Conservation (phyloP, 192 early-diverging fungal genomes). For the Coemansia sp. region DNA sequence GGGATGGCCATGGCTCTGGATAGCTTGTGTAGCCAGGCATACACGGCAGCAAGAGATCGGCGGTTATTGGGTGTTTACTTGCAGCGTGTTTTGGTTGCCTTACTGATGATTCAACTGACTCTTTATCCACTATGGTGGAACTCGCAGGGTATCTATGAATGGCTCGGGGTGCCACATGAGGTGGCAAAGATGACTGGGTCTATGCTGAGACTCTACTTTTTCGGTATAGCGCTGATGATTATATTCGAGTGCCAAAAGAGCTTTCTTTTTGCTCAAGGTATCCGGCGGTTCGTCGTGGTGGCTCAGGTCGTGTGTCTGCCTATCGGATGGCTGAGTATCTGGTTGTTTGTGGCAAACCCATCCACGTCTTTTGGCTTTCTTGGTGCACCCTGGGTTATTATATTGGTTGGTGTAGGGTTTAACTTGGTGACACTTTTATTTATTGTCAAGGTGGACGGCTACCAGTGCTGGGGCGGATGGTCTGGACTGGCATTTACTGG, state of each 20-base stretch:
- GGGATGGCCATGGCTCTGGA: slow-evolving; percentile 72
- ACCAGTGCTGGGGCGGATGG: slow-evolving; percentile 86
- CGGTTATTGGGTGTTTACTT: slow-evolving; percentile 64
- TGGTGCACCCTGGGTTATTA: slow-evolving; percentile 67
- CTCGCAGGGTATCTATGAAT: slow-evolving; percentile 22
- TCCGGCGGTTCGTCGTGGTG: slow-evolving; percentile 75
- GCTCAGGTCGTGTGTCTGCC: slow-evolving; percentile 68
- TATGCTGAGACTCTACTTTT: slow-evolving; percentile 63
- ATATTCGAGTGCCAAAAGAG: slow-evolving; percentile 80
- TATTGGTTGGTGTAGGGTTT: slow-evolving; percentile 53
- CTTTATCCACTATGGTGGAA: slow-evolving; percentile 62
- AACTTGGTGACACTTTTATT: slow-evolving; percentile 52
- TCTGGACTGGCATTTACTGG: slow-evolving; percentile 62
- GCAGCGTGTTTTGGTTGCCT: slow-evolving; percentile 76
- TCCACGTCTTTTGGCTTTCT: slow-evolving; percentile 57
- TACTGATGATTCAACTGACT: slow-evolving; percentile 59
- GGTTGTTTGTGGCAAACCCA: slow-evolving; percentile 62
- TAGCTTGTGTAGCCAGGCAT: slow-evolving; percentile 71
- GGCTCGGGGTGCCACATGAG: slow-evolving; percentile 52
- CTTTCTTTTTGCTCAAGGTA: slow-evolving; percentile 86
- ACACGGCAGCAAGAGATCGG: slow-evolving; percentile 61
- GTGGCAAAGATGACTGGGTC: slow-evolving; percentile 63
- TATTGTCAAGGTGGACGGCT: slow-evolving; percentile 57
- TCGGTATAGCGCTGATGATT: slow-evolving; percentile 67
- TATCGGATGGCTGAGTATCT: slow-evolving; percentile 71